phyloP scores from a whole-genome alignment of 2,329 filamentous ascomycete species.

The Exserohilum turcica region DNA sequence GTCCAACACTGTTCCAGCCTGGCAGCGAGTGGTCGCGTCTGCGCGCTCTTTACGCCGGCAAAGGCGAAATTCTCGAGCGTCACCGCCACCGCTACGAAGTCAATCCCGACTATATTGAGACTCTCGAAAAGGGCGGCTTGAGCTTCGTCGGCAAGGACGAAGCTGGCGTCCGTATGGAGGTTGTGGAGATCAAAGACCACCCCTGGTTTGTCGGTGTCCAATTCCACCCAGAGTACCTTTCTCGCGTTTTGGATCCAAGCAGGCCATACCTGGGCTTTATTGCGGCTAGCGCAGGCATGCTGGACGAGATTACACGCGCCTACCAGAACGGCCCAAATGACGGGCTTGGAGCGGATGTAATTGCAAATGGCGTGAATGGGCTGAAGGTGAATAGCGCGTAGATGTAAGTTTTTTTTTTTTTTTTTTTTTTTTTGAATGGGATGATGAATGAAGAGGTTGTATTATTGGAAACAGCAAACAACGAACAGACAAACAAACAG shows the following conservation, averaged over 20 bases:
- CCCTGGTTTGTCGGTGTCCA: constrained; percentile 86
- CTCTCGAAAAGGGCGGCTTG: constrained; percentile 71
- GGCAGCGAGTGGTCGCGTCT: constrained; percentile 79
- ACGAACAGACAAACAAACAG: no score
- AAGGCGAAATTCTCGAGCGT: constrained; percentile 63
- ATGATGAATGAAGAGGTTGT: not conserved
- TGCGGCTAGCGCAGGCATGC: constrained; percentile 72
- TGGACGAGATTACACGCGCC: constrained; percentile 56
- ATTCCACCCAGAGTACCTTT: constrained; percentile 86
- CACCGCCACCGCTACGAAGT: constrained; percentile 92
- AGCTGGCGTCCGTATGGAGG: constrained; percentile 78
- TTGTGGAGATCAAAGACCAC: constrained; percentile 81
- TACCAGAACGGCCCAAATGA: constrained; percentile 27
- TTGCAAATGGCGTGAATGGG: constrained; percentile 33
- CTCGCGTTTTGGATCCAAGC: constrained; percentile 73
- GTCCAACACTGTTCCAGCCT: constrained; percentile 74
- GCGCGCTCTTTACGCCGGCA: constrained; percentile 71
- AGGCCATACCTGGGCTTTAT: constrained; percentile 84
- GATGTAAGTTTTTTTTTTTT: not conserved
- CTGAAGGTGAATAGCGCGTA: constrained; percentile 29
- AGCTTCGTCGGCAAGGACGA: constrained; percentile 81
- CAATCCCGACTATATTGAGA: constrained; percentile 76
- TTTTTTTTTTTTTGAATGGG: no score
- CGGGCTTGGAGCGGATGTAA: constrained; percentile 20
- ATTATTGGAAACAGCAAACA: no score